phyloP scores from a whole-genome alignment of 257 asterid genomes.

The Scutellaria baicalensis region DNA sequence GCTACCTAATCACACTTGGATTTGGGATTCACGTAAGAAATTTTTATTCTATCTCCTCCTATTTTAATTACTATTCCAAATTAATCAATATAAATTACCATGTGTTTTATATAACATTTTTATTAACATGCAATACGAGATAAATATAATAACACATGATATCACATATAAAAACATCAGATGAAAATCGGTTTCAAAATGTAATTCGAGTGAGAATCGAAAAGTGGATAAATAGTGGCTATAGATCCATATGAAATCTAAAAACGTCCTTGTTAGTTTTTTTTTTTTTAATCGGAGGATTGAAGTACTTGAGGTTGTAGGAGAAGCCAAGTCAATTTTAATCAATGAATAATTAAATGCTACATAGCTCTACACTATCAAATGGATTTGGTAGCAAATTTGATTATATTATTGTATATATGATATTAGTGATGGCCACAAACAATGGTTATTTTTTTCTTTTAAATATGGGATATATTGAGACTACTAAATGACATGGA shows the following conservation, averaged over 20 bases:
- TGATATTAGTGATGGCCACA: background rate
- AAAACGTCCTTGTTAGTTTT: background rate
- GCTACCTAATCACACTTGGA: background rate
- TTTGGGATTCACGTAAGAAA: background rate
- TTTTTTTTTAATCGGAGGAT: background rate
- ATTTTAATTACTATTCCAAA: too few species aligned
- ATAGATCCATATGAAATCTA: background rate
- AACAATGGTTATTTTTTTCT: background rate
- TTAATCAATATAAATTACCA: too few species aligned
- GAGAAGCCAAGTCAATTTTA: background rate
- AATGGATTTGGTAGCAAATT: conserved; percentile 12
- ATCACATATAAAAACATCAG: too few species aligned
- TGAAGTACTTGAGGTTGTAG: background rate
- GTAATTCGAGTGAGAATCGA: background rate
- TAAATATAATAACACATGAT: too few species aligned
- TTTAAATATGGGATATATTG: background rate
- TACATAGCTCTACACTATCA: background rate
- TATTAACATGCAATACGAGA: too few species aligned
- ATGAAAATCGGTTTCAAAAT: too few species aligned
- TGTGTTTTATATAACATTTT: too few species aligned
- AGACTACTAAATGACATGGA: conserved; percentile 8
- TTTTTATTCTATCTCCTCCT: too few species aligned
- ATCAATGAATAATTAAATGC: background rate
- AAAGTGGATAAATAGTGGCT: background rate
- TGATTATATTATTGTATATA: too few species aligned